Evolutionary conservation across 129 eudicot species (phyloP).

Genomic region (Silybum marianum): DNA sequence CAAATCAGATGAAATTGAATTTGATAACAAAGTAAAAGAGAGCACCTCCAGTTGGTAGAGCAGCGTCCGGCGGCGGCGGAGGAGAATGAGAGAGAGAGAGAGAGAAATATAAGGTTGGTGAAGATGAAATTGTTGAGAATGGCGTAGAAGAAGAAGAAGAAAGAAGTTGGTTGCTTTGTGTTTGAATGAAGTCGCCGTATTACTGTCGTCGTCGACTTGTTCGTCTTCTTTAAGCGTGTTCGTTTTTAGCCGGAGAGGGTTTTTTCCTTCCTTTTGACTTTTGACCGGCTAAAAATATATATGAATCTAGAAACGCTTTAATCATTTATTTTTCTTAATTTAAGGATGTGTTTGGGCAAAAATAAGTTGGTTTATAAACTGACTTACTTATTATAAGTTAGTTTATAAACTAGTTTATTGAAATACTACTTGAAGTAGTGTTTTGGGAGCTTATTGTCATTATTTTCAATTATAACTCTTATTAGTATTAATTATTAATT

Average conservation of each 20-base stretch:
- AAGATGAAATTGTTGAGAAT: slow-evolving; percentile 19
- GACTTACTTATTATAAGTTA: too few relatives aligned
- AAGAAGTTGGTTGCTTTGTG: slow-evolving; percentile 16
- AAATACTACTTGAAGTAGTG: too few relatives aligned
- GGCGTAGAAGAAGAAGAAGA: slow-evolving; percentile 13
- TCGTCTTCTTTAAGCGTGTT: slow-evolving; percentile 12
- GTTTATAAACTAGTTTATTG: too few relatives aligned
- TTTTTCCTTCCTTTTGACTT: neutral
- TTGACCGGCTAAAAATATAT: slow-evolving; percentile 8
- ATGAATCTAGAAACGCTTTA: neutral
- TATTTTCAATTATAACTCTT: too few relatives aligned
- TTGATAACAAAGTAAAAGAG: neutral
- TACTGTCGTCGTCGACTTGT: neutral
- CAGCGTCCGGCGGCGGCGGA: slow-evolving; percentile 9
- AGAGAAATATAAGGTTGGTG: neutral
- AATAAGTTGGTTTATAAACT: too few relatives aligned
- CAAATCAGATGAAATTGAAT: neutral
- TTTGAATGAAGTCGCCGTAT: slow-evolving; percentile 28
- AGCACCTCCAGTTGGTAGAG: slow-evolving; percentile 27
- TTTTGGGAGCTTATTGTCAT: too few relatives aligned
- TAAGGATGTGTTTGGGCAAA: too few relatives aligned
- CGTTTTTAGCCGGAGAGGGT: slow-evolving; percentile 17
- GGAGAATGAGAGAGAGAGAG: slow-evolving; percentile 10
- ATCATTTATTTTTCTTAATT: neutral
- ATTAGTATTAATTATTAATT: too few relatives aligned